Evolutionary conservation across 306 rosid species (phyloP), one percentile per base, ranked within the genome.

Genomic region (Boehmeria nivea): DNA sequence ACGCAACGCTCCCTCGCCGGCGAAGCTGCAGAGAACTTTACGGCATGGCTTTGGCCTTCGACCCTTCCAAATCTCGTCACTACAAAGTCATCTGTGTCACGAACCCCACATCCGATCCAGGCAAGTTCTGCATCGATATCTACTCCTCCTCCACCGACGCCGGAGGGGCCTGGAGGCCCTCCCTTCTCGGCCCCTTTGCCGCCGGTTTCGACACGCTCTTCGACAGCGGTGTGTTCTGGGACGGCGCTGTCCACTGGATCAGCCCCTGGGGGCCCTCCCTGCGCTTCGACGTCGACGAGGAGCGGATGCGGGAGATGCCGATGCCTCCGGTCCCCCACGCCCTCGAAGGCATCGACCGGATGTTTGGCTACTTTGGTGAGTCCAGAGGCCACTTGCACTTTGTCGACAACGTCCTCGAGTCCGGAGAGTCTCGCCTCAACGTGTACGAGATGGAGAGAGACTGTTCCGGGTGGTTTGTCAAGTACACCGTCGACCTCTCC

Each of bases 321-420:
- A 33, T 33, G 28, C 75, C 51, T 38, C 71, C 52, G 3, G 43
- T 42, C 3, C 58, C 25, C 9, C 50, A 47, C 18, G 47, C n/a
- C 16, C 57, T 56, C 42, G 26, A 6, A 13, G 19, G 22, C 6
- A 13, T 8, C 17, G 26, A 59, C 6, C 46, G 59, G 22, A 43
- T 45, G 52, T 61, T 33, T 0, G 33, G 51, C 31, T 64, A 69
- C 43, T 69, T 74, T 18, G 68, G 64, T 1, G 65, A 59, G 50
- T 74, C 75, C 3, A 27, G 57, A n/a, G 72, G 54, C 37, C 79
- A 74, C 69, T 37, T 74, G 8, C 63, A 74, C 42, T 63, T 69
- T 0, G 39, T 64, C 17, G 74, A 63, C 24, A n/a, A n/a, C n/a
- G n/a, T n/a, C n/a, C 28, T 62, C 44, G 54, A 27, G 12, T 16